Evolutionary conservation across 1,284 basidiomycete genomes (phyloP).

Genomic region (Tilletia caries): DNA sequence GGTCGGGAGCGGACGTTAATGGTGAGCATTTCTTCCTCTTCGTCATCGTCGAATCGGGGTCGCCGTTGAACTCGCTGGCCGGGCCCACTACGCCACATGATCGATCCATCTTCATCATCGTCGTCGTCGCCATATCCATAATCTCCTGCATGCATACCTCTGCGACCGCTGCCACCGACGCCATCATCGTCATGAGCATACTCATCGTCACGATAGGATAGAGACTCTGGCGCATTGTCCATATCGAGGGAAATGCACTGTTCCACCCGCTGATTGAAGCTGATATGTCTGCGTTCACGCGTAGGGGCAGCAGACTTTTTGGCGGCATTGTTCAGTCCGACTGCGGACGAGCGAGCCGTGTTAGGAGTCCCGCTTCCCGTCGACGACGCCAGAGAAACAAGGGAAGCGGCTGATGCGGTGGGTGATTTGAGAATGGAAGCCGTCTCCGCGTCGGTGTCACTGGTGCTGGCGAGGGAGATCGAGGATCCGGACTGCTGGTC

Average conservation of each 20-base stretch:
- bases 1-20: conserved; percentile 26
- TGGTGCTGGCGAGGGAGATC: neutral
- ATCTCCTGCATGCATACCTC: conserved; percentile 18
- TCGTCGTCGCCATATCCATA: conserved; percentile 59
- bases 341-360: neutral
- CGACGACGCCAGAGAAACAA: neutral
- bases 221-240: conserved; percentile 37
- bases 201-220: conserved; percentile 57
- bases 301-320: neutral
- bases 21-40: conserved; percentile 52
- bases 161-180: conserved; percentile 46
- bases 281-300: conserved; percentile 67
- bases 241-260: conserved; percentile 85
- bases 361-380: neutral
- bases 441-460: neutral
- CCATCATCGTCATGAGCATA: conserved; percentile 46
- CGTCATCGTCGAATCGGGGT: conserved; percentile 11
- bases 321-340: neutral
- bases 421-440: conserved; percentile 5
- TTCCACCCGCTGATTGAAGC: conserved; percentile 96
- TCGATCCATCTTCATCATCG: conserved; percentile 44
- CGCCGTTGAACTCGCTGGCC: conserved; percentile 13
- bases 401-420: neutral
- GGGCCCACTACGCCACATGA: conserved; percentile 10
- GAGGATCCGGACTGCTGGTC: neutral